These are phyloP conservation scores for Fusarium setosum DNA, from an alignment of 2,329 filamentous ascomycete species.

Conservation along the genomic window DNA sequence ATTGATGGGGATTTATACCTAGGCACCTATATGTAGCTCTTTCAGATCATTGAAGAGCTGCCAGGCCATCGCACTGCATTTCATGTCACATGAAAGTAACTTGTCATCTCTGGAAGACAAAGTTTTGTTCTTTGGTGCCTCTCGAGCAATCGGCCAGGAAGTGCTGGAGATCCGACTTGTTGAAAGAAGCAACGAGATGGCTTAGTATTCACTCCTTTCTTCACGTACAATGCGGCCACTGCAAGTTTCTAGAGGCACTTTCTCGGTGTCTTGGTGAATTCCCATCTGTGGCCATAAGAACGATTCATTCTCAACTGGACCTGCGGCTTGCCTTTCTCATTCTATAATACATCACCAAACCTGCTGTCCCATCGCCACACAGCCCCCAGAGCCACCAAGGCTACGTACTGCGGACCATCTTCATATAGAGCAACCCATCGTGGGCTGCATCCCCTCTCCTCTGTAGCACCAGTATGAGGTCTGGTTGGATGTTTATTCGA, in stretches of 20 bases:
- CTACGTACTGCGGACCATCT: not conserved
- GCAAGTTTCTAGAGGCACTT: too few species aligned
- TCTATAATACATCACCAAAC: not conserved
- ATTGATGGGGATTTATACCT: conserved; percentile 1
- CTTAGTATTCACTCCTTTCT: too few species aligned
- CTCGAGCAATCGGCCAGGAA: too few species aligned
- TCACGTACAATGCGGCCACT: too few species aligned
- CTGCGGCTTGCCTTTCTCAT: not conserved
- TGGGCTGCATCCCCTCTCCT: not conserved
- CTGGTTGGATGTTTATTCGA: not conserved
- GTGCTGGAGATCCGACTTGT: too few species aligned
- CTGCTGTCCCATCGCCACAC: not conserved
- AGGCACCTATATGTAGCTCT: not conserved
- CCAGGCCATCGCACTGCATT: not conserved
- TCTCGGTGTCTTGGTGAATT: not conserved
- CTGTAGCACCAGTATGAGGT: not conserved
- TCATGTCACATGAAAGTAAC: not conserved
- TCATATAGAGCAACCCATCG: not conserved
- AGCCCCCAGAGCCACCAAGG: not conserved
- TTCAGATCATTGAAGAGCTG: not conserved
- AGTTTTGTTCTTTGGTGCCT: too few species aligned
- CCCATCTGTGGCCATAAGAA: not conserved
- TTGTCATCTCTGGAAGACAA: too few species aligned
- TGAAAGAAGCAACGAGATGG: too few species aligned
- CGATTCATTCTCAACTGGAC: not conserved